phyloP scores from a whole-genome alignment of 2,329 filamentous ascomycete species.

The Penicillium sp. region DNA sequence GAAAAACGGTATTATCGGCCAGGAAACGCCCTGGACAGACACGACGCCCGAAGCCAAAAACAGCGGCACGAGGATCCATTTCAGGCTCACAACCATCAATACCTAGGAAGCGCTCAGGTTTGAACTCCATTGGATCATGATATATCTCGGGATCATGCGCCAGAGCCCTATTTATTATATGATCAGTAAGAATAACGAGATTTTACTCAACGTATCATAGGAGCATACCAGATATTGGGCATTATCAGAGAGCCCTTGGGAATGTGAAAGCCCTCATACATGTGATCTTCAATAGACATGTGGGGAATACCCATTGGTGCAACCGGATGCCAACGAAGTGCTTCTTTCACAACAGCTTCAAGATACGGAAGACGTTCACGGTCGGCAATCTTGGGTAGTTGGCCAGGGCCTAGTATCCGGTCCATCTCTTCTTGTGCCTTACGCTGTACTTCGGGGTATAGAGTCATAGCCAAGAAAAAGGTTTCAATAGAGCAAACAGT shows the following conservation, averaged over 20 bases:
- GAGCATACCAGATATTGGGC: constrained; percentile 45
- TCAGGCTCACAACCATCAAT: constrained; percentile 37
- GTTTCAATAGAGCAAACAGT: constrained; percentile 46
- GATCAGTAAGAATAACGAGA: no score
- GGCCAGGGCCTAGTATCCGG: constrained; percentile 37
- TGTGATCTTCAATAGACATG: constrained; percentile 29
- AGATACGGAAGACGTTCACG: constrained; percentile 41
- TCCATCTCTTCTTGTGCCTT: constrained; percentile 54
- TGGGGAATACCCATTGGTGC: constrained; percentile 40
- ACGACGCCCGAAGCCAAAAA: constrained; percentile 47
- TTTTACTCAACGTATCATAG: no score
- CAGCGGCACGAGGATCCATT: constrained; percentile 37
- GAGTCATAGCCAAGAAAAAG: constrained; percentile 58
- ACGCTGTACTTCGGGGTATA: constrained; percentile 55
- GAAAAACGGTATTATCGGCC: constrained; percentile 47
- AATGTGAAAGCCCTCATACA: constrained; percentile 30
- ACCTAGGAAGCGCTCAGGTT: constrained; percentile 48
- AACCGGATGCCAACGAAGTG: constrained; percentile 41
- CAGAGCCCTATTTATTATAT: constrained; percentile 34
- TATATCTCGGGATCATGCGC: constrained; percentile 43
- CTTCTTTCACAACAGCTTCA: constrained; percentile 44
- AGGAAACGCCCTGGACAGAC: constrained; percentile 50
- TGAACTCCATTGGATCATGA: constrained; percentile 43
- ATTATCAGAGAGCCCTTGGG: constrained; percentile 37
- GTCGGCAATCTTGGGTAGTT: constrained; percentile 44